Base-by-base conservation (phyloP, 176 grass and related monocot species). In the Typha latifolia region DNA sequence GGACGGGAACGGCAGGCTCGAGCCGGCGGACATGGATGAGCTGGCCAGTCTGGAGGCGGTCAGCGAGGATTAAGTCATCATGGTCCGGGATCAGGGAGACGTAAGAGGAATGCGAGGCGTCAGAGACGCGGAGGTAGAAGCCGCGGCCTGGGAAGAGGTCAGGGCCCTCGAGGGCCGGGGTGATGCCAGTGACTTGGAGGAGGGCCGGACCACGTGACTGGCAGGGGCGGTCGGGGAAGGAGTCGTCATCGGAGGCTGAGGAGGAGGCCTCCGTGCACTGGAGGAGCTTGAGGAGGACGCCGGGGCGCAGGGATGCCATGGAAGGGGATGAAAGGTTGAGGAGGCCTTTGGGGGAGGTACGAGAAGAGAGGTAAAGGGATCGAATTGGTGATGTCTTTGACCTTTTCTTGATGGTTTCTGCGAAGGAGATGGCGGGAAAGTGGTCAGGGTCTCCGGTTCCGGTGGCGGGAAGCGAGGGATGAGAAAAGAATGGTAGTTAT, bases 41-140 rank as follows among this genome's bases (percentile, higher is more conserved):
- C 78, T 92, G 85, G 18, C 93, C 88, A 49, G 88, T 83, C 69
- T 88, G 91, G 77, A 96, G 91, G 71, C 87, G 79, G 66, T 91
- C 79, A 67, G 79, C 56, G 65, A 91, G 80, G 79, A 91, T 91
- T 68, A 96, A 82, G 47, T 96, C 77, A 48, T 88, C 85, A 62
- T 88, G 82, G 26, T 91, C 88, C 14, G 87, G 50, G 26, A 81
- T 77, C 49, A 91, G 84, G 50, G 92, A 96, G 74, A 96, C 88
- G 68, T 88, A 91, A 71, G 87, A 85, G 51, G 87, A 96, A 80
- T 84, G 72, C 15, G 82, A 49, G 14, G 88, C 80, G 34, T 96
- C 87, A 16, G 92, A 96, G 66, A 96, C 78, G 32, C 80, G 88
- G 81, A 97, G 83, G 79, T 84, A 92, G 85, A 97, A 92, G 61